phyloP scores from a whole-genome alignment of 345 rosid species.

The Populus simonii region DNA sequence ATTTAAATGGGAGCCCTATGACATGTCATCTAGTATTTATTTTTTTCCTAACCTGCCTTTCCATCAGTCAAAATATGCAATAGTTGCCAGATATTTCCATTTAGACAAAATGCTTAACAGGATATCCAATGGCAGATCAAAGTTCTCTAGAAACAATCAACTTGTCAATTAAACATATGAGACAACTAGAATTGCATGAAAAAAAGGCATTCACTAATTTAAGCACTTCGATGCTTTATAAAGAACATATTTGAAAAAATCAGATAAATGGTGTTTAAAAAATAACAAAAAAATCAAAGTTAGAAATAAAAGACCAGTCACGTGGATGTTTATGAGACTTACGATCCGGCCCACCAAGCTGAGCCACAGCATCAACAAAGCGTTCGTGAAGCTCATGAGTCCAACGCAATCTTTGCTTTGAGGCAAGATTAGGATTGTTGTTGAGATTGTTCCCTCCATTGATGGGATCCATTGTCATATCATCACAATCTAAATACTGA shows the following conservation, averaged over 20 bases:
- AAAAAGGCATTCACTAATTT: background rate
- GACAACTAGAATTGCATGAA: background rate
- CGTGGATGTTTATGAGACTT: slow-evolving; percentile 35
- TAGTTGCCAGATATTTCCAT: background rate
- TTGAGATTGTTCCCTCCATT: slow-evolving; percentile 58
- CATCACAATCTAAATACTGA: slow-evolving; percentile 47
- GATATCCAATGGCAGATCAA: background rate
- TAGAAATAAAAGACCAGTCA: background rate
- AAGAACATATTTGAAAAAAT: background rate
- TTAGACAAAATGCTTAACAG: background rate
- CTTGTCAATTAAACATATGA: background rate
- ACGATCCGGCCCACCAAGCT: slow-evolving; percentile 99
- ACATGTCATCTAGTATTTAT: background rate
- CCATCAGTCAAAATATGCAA: background rate
- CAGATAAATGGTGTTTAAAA: background rate
- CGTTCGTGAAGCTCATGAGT: slow-evolving; percentile 98
- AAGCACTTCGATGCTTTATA: background rate
- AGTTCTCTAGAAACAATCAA: background rate
- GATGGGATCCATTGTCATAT: slow-evolving; percentile 63
- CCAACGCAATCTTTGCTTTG: slow-evolving; percentile 97
- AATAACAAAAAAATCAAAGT: background rate
- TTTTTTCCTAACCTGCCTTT: background rate
- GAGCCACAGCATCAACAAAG: slow-evolving; percentile 98
- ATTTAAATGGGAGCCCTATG: background rate
- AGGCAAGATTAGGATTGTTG: slow-evolving; percentile 75